Evolutionary conservation across 306 rosid species (phyloP).

Genomic region (Rosa multiflora): DNA sequence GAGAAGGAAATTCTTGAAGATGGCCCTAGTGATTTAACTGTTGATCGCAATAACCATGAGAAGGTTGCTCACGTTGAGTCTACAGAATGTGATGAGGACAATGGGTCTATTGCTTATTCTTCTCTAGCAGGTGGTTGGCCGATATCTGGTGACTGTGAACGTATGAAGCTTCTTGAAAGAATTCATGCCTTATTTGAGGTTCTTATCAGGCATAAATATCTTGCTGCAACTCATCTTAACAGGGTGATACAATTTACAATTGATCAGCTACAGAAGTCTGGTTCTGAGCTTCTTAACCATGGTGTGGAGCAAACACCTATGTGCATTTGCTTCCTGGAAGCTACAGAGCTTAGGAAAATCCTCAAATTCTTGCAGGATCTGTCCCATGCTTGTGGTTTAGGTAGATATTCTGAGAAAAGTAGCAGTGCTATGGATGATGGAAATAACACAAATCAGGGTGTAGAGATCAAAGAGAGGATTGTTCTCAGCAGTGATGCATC

Average conservation of each 20-base stretch:
- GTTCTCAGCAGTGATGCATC: slow-evolving; percentile 81
- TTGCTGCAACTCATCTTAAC: slow-evolving; percentile 77
- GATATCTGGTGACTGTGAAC: slow-evolving; percentile 72
- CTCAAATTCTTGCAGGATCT: slow-evolving; percentile 88
- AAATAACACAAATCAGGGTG: slow-evolving; percentile 38
- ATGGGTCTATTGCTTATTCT: slow-evolving; percentile 40
- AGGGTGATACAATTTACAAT: slow-evolving; percentile 77
- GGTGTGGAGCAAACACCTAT: slow-evolving; percentile 75
- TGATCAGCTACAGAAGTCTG: slow-evolving; percentile 78
- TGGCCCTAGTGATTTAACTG: slow-evolving; percentile 27
- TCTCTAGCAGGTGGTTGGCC: slow-evolving; percentile 69
- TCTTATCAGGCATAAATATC: slow-evolving; percentile 75
- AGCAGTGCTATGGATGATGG: slow-evolving; percentile 48
- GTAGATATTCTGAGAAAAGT: slow-evolving; percentile 64
- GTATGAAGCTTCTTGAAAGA: slow-evolving; percentile 78
- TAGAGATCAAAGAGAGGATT: slow-evolving; percentile 69
- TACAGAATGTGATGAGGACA: slow-evolving; percentile 41
- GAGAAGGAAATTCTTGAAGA: slow-evolving; percentile 44
- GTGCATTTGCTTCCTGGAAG: slow-evolving; percentile 91
- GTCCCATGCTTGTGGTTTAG: slow-evolving; percentile 73
- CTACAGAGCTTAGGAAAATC: slow-evolving; percentile 72
- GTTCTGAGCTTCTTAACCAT: slow-evolving; percentile 71
- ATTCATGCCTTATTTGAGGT: slow-evolving; percentile 65
- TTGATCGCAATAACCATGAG: slow-evolving; percentile 38
- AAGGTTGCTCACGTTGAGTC: slow-evolving; percentile 39